These are phyloP conservation scores for Neonectria faginata DNA, from an alignment of 2,329 filamentous ascomycete species.

Conservation along the genomic window DNA sequence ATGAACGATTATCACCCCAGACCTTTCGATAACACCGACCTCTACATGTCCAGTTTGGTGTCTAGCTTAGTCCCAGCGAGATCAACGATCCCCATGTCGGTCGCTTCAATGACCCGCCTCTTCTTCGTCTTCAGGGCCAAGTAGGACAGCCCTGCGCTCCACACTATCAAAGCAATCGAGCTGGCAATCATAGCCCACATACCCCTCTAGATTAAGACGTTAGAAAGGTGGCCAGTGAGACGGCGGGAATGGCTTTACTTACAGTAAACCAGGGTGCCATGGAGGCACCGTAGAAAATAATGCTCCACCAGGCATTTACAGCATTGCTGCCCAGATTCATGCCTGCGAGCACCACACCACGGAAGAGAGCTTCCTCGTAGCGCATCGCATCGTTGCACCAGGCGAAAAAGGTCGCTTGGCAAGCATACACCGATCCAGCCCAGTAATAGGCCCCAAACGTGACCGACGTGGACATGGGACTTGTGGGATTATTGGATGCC, in stretches of 20 bases:
- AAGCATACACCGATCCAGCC: constrained; percentile 77
- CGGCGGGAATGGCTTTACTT: constrained; percentile 46
- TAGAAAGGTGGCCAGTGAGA: constrained; percentile 20
- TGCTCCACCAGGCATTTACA: constrained; percentile 79
- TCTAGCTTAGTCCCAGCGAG: constrained; percentile 1
- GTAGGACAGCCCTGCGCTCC: constrained; percentile 67
- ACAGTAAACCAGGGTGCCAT: constrained; percentile 75
- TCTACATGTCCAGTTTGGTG: constrained; percentile 1
- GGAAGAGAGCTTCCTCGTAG: constrained; percentile 70
- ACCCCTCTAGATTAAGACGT: constrained; percentile 59
- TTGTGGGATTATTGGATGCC: constrained; percentile 56
- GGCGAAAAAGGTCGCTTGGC: constrained; percentile 80
- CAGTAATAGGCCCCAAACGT: constrained; percentile 77
- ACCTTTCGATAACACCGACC: neutral
- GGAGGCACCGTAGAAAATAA: constrained; percentile 76
- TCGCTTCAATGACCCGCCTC: neutral
- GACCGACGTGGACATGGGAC: constrained; percentile 58
- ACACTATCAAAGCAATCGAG: constrained; percentile 68
- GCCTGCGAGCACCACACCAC: constrained; percentile 75
- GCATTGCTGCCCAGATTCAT: constrained; percentile 79
- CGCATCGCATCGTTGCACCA: constrained; percentile 80
- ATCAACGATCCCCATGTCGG: constrained; percentile 8
- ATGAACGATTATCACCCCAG: neutral
- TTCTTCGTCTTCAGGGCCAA: constrained; percentile 27
- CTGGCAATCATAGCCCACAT: constrained; percentile 80